These are phyloP conservation scores for Globisporangium barbulae DNA, from an alignment of 352 stramenopile species.

Conservation along the genomic window DNA sequence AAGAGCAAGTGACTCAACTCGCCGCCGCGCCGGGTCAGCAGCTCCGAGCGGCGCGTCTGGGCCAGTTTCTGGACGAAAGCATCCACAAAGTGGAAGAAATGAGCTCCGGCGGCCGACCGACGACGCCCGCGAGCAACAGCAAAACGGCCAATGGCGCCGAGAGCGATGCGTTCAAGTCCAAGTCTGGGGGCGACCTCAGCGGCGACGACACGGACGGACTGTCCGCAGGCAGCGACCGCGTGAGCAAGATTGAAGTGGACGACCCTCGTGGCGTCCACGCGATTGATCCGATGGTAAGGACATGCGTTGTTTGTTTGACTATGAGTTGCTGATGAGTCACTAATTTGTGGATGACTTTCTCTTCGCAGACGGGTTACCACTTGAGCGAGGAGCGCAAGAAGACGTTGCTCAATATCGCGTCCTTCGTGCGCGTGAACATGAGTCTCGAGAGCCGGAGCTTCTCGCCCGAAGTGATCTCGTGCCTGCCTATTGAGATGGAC, in stretches of 20 bases:
- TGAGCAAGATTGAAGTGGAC: slow-evolving; percentile 62
- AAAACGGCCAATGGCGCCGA: slow-evolving; percentile 27
- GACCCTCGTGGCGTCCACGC: slow-evolving; percentile 41
- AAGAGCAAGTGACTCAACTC: slow-evolving; percentile 61
- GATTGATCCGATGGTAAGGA: slow-evolving; percentile 36
- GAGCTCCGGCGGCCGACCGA: slow-evolving; percentile 47
- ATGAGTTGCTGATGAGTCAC: background rate
- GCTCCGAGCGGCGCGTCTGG: slow-evolving; percentile 39
- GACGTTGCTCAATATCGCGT: slow-evolving; percentile 68
- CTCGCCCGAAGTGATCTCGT: slow-evolving; percentile 81
- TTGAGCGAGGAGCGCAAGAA: slow-evolving; percentile 60
- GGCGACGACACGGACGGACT: slow-evolving; percentile 43
- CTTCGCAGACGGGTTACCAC: slow-evolving; percentile 45
- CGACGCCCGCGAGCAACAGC: slow-evolving; percentile 23
- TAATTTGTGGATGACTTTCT: background rate
- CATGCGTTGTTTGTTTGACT: background rate
- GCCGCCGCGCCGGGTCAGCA: slow-evolving; percentile 36
- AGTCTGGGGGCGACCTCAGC: slow-evolving; percentile 29
- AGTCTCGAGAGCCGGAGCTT: slow-evolving; percentile 82
- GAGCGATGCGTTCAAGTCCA: slow-evolving; percentile 23
- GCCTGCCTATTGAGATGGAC: slow-evolving; percentile 84
- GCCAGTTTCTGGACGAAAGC: slow-evolving; percentile 66
- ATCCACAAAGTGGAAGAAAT: slow-evolving; percentile 77
- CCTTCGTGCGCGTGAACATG: slow-evolving; percentile 79
- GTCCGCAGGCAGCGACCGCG: slow-evolving; percentile 29